A percentile compares a stretch with the other conserved stretches of the same genome.
phyloP scores from a whole-genome alignment of 768 basidiomycete genomes.

The Auriscalpium microsporum region DNA sequence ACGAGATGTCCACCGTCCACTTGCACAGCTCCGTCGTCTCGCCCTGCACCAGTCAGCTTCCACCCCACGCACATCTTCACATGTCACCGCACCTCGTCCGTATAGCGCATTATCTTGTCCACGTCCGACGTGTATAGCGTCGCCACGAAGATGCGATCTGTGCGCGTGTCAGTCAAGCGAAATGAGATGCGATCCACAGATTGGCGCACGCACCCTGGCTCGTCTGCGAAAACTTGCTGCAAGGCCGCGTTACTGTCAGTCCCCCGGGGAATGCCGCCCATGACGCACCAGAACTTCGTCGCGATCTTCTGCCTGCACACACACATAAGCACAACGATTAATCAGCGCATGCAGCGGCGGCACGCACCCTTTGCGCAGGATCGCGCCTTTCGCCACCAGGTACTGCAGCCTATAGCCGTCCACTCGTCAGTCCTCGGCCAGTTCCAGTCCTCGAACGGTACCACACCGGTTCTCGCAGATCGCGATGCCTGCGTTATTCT shows the following conservation, averaged over 20 bases:
- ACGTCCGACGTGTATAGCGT: conserved; percentile 69
- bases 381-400: conserved; percentile 80
- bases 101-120: conserved; percentile 74
- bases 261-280: not conserved
- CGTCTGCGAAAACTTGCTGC: conserved; percentile 65
- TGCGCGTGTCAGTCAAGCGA: not conserved
- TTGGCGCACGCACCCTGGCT: conserved; percentile 33
- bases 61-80: not conserved
- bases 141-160: conserved; percentile 77
- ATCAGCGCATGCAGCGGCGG: not conserved
- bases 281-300: conserved; percentile 72
- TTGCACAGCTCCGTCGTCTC: conserved; percentile 69
- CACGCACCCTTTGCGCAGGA: conserved; percentile 73
- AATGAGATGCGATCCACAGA: not conserved
- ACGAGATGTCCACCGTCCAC: conserved; percentile 80
- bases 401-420: conserved; percentile 58
- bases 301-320: conserved; percentile 61
- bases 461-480: conserved; percentile 78
- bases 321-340: conserved; percentile 16
- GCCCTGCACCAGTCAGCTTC: conserved; percentile 31
- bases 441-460: not conserved
- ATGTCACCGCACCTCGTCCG: conserved; percentile 49
- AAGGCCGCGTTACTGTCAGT: conserved; percentile 1
- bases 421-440: not conserved
- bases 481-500: conserved; percentile 64